phyloP scores from a whole-genome alignment of 257 asterid species.

The Nicotiana benthamiana region DNA sequence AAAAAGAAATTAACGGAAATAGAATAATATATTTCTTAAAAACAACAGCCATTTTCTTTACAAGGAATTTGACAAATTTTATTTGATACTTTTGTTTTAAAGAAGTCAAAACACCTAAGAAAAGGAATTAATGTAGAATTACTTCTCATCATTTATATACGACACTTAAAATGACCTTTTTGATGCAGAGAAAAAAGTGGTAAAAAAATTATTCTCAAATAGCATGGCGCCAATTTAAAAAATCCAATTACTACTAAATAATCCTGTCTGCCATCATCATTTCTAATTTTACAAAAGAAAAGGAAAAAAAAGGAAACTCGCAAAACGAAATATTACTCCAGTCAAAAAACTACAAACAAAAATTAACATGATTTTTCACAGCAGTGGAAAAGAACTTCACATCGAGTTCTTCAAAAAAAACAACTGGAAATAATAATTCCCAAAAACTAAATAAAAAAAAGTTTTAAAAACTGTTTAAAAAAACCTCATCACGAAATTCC shows the following conservation, averaged over 20 bases:
- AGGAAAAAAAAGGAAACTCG: background rate
- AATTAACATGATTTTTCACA: background rate
- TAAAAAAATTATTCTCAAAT: background rate
- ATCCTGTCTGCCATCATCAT: no score
- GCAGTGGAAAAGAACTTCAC: slow-evolving; percentile 11
- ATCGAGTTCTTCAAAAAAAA: slow-evolving; percentile 25
- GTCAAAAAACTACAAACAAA: background rate
- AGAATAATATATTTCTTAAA: background rate
- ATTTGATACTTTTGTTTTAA: no score
- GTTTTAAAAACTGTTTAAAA: background rate
- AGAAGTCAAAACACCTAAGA: background rate
- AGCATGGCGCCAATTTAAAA: no score
- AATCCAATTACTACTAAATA: no score
- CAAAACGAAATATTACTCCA: background rate
- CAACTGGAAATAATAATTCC: background rate
- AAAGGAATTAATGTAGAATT: background rate
- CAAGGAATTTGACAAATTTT: background rate
- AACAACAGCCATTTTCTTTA: background rate
- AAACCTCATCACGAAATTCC: background rate
- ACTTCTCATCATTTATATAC: background rate
- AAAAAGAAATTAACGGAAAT: background rate
- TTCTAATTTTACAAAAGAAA: background rate
- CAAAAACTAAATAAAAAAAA: background rate
- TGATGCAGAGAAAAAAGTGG: background rate
- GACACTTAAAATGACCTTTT: background rate